Percentiles rank a stretch among this genome's conserved stretches.
Conservation (phyloP, 164 flowering plant genomes). For the Liriodendron chinense region DNA sequence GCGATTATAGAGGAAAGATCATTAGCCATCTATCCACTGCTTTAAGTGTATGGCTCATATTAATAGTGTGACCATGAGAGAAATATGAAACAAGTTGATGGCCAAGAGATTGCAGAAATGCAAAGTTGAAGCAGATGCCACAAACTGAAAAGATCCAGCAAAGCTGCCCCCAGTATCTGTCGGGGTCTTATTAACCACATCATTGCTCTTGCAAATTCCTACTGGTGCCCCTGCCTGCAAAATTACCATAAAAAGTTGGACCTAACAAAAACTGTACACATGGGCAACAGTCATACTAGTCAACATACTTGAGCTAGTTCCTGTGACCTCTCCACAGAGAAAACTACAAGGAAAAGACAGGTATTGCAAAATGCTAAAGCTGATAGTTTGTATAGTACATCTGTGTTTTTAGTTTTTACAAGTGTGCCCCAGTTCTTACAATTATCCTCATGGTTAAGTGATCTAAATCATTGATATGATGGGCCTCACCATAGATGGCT, state of each 20-base stretch:
- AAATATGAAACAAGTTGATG: constrained; percentile 23
- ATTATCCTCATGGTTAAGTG: background rate
- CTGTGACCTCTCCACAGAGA: background rate
- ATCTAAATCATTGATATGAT: background rate
- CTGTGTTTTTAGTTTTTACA: too few species aligned
- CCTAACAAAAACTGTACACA: background rate
- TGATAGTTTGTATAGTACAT: background rate
- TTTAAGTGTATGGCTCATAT: constrained; percentile 7
- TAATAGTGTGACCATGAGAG: constrained; percentile 17
- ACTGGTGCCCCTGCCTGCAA: constrained; percentile 75
- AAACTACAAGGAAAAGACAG: too few species aligned
- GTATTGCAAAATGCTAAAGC: background rate
- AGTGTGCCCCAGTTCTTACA: too few species aligned
- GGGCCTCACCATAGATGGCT: background rate
- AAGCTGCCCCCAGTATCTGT: constrained; percentile 36
- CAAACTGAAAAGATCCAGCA: constrained; percentile 72
- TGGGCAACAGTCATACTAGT: background rate
- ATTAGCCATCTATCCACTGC: constrained; percentile 3
- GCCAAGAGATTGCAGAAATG: constrained; percentile 20
- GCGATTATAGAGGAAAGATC: constrained; percentile 9
- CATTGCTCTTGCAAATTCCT: constrained; percentile 66
- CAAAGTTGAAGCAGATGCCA: constrained; percentile 45
- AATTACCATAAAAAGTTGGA: background rate
- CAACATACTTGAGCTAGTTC: background rate
- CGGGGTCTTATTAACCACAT: constrained; percentile 36